Evolutionary conservation across 805 yeast species (phyloP), one percentile per base, ranked within the genome.

Genomic region (Debaryomyces castellii): DNA sequence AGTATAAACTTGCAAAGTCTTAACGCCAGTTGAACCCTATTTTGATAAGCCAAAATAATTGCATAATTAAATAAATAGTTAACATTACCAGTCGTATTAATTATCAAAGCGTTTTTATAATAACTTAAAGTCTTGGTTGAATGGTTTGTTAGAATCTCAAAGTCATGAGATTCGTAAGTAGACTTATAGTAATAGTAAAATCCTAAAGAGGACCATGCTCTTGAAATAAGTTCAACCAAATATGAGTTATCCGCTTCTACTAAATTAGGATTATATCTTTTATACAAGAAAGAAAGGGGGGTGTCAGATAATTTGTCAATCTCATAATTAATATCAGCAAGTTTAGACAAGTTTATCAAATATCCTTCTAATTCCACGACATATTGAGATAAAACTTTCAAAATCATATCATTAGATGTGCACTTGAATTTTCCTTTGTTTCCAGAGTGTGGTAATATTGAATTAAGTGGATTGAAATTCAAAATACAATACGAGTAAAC

Each of bases 1-100:
- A 82, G 64, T 4, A 80, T 69, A 39, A 67, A 62, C 55, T 80
- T 83, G 48, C 81, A 58, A 39, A 75, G 62, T 47, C 68, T 73
- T 9, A 71, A 57, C 2, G 86, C 69, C 7, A 70, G 72, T 18
- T 64, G 67, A 12, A 74, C 57, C 14, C 73, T 63, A 17, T 78
- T 65, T 17, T 64, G 58, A 47, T 74, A 71, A 1, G 84, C 73
- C 33, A 81, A 62, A 4, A 69, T 63, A 40, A 73, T 69, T 0
- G 84, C 78, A 56, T 80, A 82, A 44, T 74, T 72, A 57, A 60
- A 61, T 38, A 71, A 57, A 41, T 56, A 54, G 2, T 46, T 43
- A 6, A 51, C 49, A 46, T 57, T 64, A 2, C 73, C 73, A 1
- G 70, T 62, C 16, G 71, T 54, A 49, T 70, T 68, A 11, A 69